Evolutionary conservation across 768 basidiomycete genomes (phyloP), one percentile per base, ranked within the genome.

Genomic region (Leucosporidium scottii): DNA sequence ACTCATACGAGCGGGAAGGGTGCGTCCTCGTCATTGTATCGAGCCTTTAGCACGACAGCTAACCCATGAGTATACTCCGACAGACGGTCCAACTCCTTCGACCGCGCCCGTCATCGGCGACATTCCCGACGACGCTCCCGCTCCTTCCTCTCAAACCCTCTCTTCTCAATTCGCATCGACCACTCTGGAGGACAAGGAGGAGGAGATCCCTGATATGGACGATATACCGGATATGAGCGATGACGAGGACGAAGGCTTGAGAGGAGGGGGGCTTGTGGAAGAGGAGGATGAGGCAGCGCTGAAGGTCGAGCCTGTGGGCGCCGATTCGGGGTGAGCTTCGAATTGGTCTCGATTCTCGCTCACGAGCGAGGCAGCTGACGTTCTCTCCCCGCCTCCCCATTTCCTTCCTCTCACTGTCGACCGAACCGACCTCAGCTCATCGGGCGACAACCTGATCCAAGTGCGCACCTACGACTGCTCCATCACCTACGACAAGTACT

Each of bases 401-500:
- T n/a, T 50, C 49, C 20, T 50, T 6, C 20, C 4, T 18, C 49
- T n/a, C 49, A n/a, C n/a, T n/a, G 6, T 50, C 20, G 6, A 27
- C 20, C 23, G 57, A 58, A 12, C 18, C 12, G 8, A 71, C 31
- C 75, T 74, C 27, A 69, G 65, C 57, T 73, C 68, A 75, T 75
- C 61, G 72, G 75, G 70, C 47, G 62, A 64, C 34, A 72, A 70
- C 47, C 82, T 97, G 31, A 82, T 98, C 51, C 91, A 93, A 83
- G 91, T 98, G 50, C 85, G 96, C 76, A 99, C 94, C 17, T 99
- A 99, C 81, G 96, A 99, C 78, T 93, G 97, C 75, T 91, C 96
- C 88, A 98, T 99, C 82, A 91, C 91, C 58, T 99, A 98, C 79
- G 96, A 99, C 84, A 99, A 98, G 81, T 94, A 93, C 79, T 98